Base-by-base conservation (phyloP, 495 filamentous ascomycete genomes). In the Podospora sp. region DNA sequence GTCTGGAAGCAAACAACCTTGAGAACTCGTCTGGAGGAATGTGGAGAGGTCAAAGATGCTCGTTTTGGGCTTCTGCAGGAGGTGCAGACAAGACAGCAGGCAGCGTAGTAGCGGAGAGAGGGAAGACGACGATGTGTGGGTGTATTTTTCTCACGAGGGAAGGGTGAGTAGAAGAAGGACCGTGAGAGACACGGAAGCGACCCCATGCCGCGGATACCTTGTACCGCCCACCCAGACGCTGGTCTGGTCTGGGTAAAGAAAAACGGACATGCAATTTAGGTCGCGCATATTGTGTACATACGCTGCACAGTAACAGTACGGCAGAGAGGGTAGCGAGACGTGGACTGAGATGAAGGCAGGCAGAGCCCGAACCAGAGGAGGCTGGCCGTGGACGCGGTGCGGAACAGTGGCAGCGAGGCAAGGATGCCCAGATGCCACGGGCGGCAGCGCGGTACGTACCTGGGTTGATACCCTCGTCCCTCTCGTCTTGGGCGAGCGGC, bases 361-460 rank as follows among this genome's bases (percentile, higher is more conserved):
- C 29, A 61, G n/a, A 40, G 59, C n/a, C 27, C 16, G 35, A 26
- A n/a, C 22, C 22, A 49, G n/a, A 66, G 40, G 64, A 66, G 64
- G 29, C 26, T 35, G 55, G 51, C 20, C 24, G 52, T 26, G 52
- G 40, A 46, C 12, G 40, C 12, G 40, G 40, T 46, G 40, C 21
- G 63, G 53, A 27, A 8, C 21, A 8, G 22, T 29, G 27, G 22
- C 26, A 35, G 52, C 40, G 36, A 60, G 8, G 64, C 24, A 27
- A 26, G 24, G 46, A 29, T 33, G 61, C 46, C 61, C 24, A 52
- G 61, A 73, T 69, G 61, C 61, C 65, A 68, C 66, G 65, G 66
- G 71, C 69, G 67, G 71, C 68, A 73, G 58, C 58, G 65, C 33
- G 64, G 67, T 68, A 69, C 67, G 63, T 72, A 68, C 68, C 36